Evolutionary conservation across 257 asterid species (phyloP).

Genomic region (Misopates orontium): DNA sequence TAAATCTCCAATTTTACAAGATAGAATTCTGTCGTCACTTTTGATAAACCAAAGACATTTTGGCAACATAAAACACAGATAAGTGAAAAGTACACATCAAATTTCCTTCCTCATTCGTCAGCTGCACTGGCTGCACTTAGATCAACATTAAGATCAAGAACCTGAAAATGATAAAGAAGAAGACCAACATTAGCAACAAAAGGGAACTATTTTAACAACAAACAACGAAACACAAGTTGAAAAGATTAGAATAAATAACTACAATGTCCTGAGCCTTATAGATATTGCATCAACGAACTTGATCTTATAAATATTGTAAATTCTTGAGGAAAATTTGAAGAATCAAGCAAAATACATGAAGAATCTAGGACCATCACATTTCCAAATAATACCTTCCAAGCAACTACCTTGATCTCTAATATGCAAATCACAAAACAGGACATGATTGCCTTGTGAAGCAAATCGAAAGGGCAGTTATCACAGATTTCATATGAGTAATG

Average conservation of each 20-base stretch:
- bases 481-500: too few relatives aligned
- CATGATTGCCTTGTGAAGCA: too few relatives aligned
- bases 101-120: background rate
- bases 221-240: too few relatives aligned
- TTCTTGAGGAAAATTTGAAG: background rate
- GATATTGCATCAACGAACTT: too few relatives aligned
- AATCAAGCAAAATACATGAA: background rate
- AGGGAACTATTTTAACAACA: too few relatives aligned
- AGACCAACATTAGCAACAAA: background rate
- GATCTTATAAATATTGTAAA: too few relatives aligned
- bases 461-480: too few relatives aligned
- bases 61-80: background rate
- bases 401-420: too few relatives aligned
- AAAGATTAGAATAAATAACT: too few relatives aligned
- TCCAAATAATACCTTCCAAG: too few relatives aligned
- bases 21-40: background rate
- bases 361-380: background rate
- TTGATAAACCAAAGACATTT: background rate
- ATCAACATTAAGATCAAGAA: conserved; percentile 8
- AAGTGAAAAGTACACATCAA: background rate
- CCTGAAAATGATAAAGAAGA: background rate
- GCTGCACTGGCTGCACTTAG: conserved; percentile 10
- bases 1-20: background rate
- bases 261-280: too few relatives aligned
- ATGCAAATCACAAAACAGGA: too few relatives aligned